Evolutionary conservation across 2,329 filamentous ascomycete genomes (phyloP).

Genomic region (Ambrosiella cleistominuta): DNA sequence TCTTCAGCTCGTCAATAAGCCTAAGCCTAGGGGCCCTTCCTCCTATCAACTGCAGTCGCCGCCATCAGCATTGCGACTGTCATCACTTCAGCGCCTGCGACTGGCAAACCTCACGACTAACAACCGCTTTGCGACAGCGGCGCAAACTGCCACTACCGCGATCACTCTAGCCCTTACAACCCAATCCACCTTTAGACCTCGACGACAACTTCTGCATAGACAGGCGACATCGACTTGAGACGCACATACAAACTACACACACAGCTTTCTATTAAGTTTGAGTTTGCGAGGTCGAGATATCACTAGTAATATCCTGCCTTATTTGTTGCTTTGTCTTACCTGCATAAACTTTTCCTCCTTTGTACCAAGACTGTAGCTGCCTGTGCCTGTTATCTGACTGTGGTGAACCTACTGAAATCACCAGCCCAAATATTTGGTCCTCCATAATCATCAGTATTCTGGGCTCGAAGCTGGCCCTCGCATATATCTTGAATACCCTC

Average conservation of each 20-base stretch:
- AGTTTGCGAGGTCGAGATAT: neutral
- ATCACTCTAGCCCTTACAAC: too few relatives aligned
- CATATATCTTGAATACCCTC: neutral
- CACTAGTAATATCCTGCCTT: neutral
- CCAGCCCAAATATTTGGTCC: neutral
- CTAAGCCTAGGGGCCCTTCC: neutral
- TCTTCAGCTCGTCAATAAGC: too few relatives aligned
- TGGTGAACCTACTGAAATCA: neutral
- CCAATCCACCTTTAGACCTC: neutral
- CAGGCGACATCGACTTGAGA: neutral
- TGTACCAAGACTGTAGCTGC: neutral
- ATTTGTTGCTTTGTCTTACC: conserved; percentile 7
- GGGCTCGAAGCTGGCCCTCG: neutral
- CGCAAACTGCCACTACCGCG: neutral
- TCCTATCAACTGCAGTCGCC: neutral
- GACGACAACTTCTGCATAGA: neutral
- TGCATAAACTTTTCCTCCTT: conserved; percentile 4
- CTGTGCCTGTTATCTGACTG: conserved; percentile 3
- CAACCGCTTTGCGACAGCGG: neutral
- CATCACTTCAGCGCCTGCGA: neutral
- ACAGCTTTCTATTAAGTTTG: neutral
- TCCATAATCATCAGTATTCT: neutral
- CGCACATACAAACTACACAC: neutral
- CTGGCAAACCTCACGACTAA: neutral
- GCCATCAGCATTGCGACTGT: neutral